A percentile compares a stretch with the other conserved stretches of the same genome.
Conservation (phyloP, 345 rosid genomes). For the Acer negundo region DNA sequence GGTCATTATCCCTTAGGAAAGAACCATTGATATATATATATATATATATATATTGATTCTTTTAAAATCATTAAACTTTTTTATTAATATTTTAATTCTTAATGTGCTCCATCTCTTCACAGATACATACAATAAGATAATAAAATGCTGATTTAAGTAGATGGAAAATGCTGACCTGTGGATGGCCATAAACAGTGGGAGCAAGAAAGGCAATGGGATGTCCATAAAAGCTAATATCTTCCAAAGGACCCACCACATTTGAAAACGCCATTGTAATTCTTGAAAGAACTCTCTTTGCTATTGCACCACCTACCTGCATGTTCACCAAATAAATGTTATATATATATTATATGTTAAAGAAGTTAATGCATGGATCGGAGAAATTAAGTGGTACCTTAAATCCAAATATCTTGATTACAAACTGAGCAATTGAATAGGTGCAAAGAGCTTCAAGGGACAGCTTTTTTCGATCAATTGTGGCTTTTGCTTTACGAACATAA, state of each 20-base stretch:
- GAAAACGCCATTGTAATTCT: constrained; percentile 62
- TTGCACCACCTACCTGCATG: constrained; percentile 36
- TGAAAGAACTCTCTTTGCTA: constrained; percentile 37
- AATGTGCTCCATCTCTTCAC: neutral
- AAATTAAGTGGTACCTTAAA: constrained; percentile 30
- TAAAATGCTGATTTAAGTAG: neutral
- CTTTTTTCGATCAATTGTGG: constrained; percentile 53
- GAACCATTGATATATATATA: too few species aligned
- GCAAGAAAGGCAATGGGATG: constrained; percentile 64
- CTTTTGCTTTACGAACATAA: constrained; percentile 50
- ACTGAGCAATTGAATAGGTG: constrained; percentile 39
- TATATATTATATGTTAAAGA: neutral
- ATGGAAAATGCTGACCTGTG: constrained; percentile 37
- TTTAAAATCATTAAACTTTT: too few species aligned
- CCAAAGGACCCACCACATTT: constrained; percentile 56
- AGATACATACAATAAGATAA: neutral
- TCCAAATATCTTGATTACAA: constrained; percentile 38
- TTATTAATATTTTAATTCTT: too few species aligned
- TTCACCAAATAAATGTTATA: too few species aligned
- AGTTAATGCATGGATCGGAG: too few species aligned
- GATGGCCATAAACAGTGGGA: constrained; percentile 65
- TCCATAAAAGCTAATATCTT: constrained; percentile 66
- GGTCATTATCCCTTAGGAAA: too few species aligned
- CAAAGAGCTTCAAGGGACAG: constrained; percentile 55
- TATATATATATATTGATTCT: too few species aligned